Conservation (phyloP, 345 rosid genomes). For the Syzygium grande region DNA sequence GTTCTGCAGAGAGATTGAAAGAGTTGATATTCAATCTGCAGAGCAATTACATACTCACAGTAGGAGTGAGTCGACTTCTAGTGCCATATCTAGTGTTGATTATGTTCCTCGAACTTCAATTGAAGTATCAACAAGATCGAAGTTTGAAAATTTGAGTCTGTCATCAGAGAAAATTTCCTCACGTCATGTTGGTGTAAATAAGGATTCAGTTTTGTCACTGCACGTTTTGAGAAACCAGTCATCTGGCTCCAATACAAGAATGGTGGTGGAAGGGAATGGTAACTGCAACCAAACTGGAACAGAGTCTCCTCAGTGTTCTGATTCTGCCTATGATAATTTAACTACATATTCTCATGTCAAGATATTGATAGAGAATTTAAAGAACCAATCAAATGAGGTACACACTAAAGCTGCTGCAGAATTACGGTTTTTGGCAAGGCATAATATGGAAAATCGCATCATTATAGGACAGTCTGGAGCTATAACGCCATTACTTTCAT, state of each 20-base stretch:
- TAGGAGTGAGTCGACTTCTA: constrained; percentile 73
- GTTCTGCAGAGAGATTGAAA: constrained; percentile 37
- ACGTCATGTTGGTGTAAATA: constrained; percentile 15
- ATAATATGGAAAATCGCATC: constrained; percentile 58
- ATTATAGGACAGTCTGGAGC: constrained; percentile 65
- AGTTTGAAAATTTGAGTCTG: constrained; percentile 14
- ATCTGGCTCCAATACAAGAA: constrained; percentile 17
- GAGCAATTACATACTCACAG: constrained; percentile 63
- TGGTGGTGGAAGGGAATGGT: constrained; percentile 23
- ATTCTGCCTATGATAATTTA: constrained; percentile 30
- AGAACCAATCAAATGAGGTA: constrained; percentile 35
- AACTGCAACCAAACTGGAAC: constrained; percentile 8
- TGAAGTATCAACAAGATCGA: constrained; percentile 17
- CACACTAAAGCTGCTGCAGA: constrained; percentile 77
- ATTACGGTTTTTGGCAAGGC: constrained; percentile 69
- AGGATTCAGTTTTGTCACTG: constrained; percentile 38
- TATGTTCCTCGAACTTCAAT: constrained; percentile 36
- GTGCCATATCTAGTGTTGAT: constrained; percentile 62
- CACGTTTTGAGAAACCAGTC: constrained; percentile 19
- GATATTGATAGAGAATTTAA: constrained; percentile 58
- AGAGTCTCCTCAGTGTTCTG: constrained; percentile 20
- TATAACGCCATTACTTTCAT: constrained; percentile 52
- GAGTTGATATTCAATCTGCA: constrained; percentile 33
- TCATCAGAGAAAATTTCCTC: constrained; percentile 24
- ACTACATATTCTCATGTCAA: constrained; percentile 37